Base-by-base conservation (phyloP, 2,329 filamentous ascomycete genomes). In the Ramularia collo-cygni region DNA sequence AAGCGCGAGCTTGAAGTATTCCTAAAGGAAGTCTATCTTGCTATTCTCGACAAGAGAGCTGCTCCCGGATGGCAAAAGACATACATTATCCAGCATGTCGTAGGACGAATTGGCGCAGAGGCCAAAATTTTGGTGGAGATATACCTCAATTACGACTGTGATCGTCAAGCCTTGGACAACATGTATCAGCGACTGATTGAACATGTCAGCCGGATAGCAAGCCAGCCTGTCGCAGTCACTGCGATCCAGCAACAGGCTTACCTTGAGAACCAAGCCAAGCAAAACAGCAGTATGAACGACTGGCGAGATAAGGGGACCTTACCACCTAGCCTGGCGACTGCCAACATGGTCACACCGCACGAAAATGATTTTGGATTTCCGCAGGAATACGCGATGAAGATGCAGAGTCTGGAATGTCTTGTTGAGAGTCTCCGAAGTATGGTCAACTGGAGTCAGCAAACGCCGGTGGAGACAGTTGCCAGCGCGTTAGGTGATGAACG, bases 1-100 rank as follows among this genome's bases (percentile, higher is more conserved):
- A 98, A 98, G 79, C 94, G 95, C 76, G 92, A 98, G 60, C 85
- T 98, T 40, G 92, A 96, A 63, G 90, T 98, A 0, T 96, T 98
- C 59, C 66, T 98, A 43, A 96, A 96, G 60, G 92, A 98, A 59
- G 93, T 98, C 19, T 98, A 98, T 59, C 70, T 98, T 4, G 83
- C 89, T 1, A 86, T 96, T 29, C 69, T 98, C 27, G 90, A 95
- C 35, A 85, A 90, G 62, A 80, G 83, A 48, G 89, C 81, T 43
- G 88, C 90, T 0, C 90, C 90, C 3, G 68, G 83, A 8, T 88
- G 88, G 44, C 92, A 98, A 60, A 98, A 96, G 64, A 77, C 92
- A 39, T 88, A 90, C 58, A 92, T 96, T 51, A 77, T 98, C 62
- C 54, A 59, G 29, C 81, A 79, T 44, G 79, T 98, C 17, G 73